Percentiles rank a stretch among this genome's conserved stretches.
These are phyloP conservation scores for sunflower (Helianthus annuus) DNA, from an alignment of 129 eudicot species.

Conservation along the genomic window DNA sequence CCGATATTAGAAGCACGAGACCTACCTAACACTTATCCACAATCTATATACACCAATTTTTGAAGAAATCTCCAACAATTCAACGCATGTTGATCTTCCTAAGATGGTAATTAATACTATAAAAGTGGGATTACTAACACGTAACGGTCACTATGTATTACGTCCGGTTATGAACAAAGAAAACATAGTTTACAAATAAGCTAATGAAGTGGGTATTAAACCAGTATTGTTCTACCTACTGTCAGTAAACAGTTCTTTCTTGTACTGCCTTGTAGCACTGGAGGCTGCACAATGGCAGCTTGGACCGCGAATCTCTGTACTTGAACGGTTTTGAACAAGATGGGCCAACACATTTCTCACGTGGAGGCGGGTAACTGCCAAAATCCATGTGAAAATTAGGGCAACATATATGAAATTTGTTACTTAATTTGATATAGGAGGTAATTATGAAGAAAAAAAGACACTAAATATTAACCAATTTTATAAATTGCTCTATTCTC, in stretches of 20 bases:
- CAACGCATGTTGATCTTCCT: background rate
- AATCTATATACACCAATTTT: background rate
- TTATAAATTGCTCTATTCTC: too few species aligned
- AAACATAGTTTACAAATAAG: background rate
- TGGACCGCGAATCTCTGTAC: slow-evolving; percentile 78
- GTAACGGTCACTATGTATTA: background rate
- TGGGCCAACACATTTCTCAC: slow-evolving; percentile 86
- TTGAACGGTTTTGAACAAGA: slow-evolving; percentile 68
- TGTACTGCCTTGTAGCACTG: slow-evolving; percentile 77
- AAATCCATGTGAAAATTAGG: slow-evolving; percentile 25
- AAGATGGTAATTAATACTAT: background rate
- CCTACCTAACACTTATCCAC: background rate
- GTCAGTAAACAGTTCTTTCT: slow-evolving; percentile 55
- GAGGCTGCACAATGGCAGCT: slow-evolving; percentile 81
- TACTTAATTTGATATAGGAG: too few species aligned
- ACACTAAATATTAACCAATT: too few species aligned
- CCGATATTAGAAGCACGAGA: background rate
- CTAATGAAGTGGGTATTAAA: slow-evolving; percentile 6
- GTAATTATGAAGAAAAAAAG: too few species aligned
- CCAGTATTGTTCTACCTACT: background rate
- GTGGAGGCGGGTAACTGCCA: slow-evolving; percentile 84
- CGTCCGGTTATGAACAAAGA: background rate
- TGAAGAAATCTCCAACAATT: background rate
- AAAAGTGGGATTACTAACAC: background rate
- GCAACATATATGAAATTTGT: too few species aligned